Evolutionary conservation across 177 flowering plant genomes (phyloP), one percentile per base, ranked within the genome.

Genomic region (Vitis hybrid): DNA sequence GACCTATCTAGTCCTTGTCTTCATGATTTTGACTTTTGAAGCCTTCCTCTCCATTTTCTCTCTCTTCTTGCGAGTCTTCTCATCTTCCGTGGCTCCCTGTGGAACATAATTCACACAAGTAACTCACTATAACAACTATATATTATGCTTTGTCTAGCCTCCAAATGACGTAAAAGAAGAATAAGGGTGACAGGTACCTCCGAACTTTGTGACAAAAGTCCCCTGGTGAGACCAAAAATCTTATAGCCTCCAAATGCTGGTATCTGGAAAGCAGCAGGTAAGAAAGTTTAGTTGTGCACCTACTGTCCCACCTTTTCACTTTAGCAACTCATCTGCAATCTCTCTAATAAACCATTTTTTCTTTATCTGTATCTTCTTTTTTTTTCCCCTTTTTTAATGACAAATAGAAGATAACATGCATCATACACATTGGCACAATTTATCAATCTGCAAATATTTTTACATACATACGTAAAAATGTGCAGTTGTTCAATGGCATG

Each of bases 41-140:
- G 98, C 97, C 72, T 79, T 90, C 87, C 82, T 93, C 84, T 93
- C 98, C 94, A 91, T 82, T 83, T 89, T 93, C 75, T 91, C 97
- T 75, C 98, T 82, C 75, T 91, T 94, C 86, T 86, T 94, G 14
- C 95, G 90, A 56, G 86, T 87, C 75, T 91, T 92, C 62, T 91
- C 97, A 75, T 94, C 98, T 79, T 94, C 98, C 62, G 52, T 70
- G 2, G 6, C 85, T 56, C 83, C 97, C 97, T 94, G 24, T 21
- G 68, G 52, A 64, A 66, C 32, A 46, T 17, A 56, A 62, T 61
- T 30, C 51, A 71, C 19, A 55, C 54, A 64, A 8, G 48, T 60
- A 5, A 62, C 11, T 9, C 3, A 13, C 4, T 12, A 58, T 18
- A 57, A 1, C 18, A 54, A 15, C 6, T 13, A 3, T 18, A 13